Evolutionary conservation across 1,284 basidiomycete genomes (phyloP), one percentile per base, ranked within the genome.

Genomic region (Sporisorium graminicola): DNA sequence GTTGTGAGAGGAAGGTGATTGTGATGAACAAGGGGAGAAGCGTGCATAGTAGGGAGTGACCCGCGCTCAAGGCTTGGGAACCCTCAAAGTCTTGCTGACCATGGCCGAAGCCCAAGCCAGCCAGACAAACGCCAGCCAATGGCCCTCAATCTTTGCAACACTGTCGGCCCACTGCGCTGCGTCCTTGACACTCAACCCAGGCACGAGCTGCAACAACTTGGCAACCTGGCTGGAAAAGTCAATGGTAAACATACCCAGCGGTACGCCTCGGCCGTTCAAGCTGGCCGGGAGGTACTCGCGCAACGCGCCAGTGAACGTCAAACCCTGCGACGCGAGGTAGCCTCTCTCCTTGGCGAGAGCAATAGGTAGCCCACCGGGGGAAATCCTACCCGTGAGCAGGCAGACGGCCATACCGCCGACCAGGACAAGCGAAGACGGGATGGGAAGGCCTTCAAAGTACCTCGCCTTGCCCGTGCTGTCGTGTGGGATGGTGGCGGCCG

Each of bases 401-500:
- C 93, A 98, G 79, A 91, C 92, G 18, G 92, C 91, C 87, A 99
- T 89, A 33, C 93, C 84, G 14, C 88, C 90, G 63, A 98, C 95
- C 56, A 99, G 89, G 13, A 86, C 89, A 50, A 99, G 89, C 18
- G 93, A 93, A 0, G 93, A 94, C 1, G 97, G 97, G 72, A 99
- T 99, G 18, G 97, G 97, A 24, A 99, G 89, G 7, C 96, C 97
- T 87, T 99, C 96, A 86, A 99, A 99, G 87, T 96, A 98, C 83
- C 91, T 91, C 18, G 93, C 90, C 86, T 98, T 99, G 58, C 97
- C 96, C 29, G 89, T 89, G 6, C 86, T 86, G 84, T 96, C 94
- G 86, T 96, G 95, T 1, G 97, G 97, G 29, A 98, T 90, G 51
- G 94, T 89, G 2, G 97, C 97, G 55, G 97, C 95, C 0, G 97